Evolutionary conservation across 208 protist genomes (phyloP).

Genomic region (Leishmania martiniquensis): DNA sequence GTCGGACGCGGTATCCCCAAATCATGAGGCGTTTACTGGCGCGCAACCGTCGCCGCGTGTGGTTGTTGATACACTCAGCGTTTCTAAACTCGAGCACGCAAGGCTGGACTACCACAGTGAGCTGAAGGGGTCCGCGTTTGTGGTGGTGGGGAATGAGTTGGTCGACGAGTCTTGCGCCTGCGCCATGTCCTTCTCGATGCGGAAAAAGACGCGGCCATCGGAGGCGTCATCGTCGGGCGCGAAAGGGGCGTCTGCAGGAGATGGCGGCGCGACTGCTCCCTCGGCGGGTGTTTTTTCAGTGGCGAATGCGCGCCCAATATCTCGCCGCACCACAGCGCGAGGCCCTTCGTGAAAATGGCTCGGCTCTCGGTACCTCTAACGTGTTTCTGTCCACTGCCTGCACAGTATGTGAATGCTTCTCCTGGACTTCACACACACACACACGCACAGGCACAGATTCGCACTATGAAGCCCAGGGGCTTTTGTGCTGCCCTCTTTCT

Average conservation of each 20-base stretch:
- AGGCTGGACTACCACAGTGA: conserved; percentile 90
- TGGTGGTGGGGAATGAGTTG: conserved; percentile 89
- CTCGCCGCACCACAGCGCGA: conserved; percentile 18
- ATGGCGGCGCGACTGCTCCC: not conserved
- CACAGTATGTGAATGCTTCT: not conserved
- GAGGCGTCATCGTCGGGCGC: not conserved
- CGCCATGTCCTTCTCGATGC: conserved; percentile 90
- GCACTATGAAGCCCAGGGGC: too few species aligned
- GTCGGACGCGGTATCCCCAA: conserved; percentile 44
- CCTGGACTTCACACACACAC: not conserved
- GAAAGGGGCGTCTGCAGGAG: not conserved
- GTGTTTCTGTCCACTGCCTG: not conserved
- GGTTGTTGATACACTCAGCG: conserved; percentile 77
- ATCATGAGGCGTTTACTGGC: conserved; percentile 24
- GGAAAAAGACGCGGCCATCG: conserved; percentile 38
- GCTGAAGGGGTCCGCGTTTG: conserved; percentile 89
- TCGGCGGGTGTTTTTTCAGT: not conserved
- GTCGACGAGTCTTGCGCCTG: conserved; percentile 90
- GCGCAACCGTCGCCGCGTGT: conserved; percentile 49
- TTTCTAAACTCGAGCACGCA: conserved; percentile 72
- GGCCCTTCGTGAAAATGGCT: not conserved
- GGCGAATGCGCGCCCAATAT: conserved; percentile 34
- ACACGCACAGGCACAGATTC: not conserved
- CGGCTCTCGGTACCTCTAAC: not conserved
- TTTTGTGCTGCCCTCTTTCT: too few species aligned